These are phyloP conservation scores for Sarocladium oryzae DNA, from an alignment of 2,329 filamentous ascomycete species.

Conservation along the genomic window DNA sequence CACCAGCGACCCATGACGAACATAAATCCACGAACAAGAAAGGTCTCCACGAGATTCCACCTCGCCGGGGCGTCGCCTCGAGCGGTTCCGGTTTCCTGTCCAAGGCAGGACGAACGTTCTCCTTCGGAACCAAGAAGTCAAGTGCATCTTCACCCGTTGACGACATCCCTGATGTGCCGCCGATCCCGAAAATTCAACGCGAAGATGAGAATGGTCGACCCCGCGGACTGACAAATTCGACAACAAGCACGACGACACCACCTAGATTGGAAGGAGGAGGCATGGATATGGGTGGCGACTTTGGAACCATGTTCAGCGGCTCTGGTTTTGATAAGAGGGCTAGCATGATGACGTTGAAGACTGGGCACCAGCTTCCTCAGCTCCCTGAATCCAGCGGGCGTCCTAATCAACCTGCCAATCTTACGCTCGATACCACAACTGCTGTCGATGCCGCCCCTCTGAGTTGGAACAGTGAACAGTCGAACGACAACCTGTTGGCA, in stretches of 20 bases:
- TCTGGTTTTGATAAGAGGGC: slow-evolving; percentile 44
- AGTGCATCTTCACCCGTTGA: slow-evolving; percentile 23
- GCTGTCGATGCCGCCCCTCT: slow-evolving; percentile 39
- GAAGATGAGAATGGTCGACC: slow-evolving; percentile 29
- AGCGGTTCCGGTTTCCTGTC: slow-evolving; percentile 47
- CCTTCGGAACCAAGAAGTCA: slow-evolving; percentile 49
- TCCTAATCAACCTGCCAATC: slow-evolving; percentile 34
- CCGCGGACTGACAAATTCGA: slow-evolving; percentile 48
- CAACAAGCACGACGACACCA: slow-evolving; percentile 46
- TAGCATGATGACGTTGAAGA: slow-evolving; percentile 42
- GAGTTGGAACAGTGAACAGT: slow-evolving; percentile 44
- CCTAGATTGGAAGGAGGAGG: slow-evolving; percentile 37
- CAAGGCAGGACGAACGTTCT: slow-evolving; percentile 52
- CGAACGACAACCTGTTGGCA: slow-evolving; percentile 39
- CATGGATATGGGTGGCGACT: slow-evolving; percentile 51
- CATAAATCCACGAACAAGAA: slow-evolving; percentile 29
- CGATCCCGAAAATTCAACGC: slow-evolving; percentile 29
- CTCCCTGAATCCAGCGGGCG: slow-evolving; percentile 40
- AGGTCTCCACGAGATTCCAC: slow-evolving; percentile 27
- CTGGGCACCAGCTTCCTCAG: slow-evolving; percentile 22
- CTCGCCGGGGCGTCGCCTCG: slow-evolving; percentile 18
- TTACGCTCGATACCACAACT: slow-evolving; percentile 38
- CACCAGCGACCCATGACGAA: slow-evolving; percentile 20
- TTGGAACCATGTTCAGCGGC: slow-evolving; percentile 48
- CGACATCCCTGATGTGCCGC: slow-evolving; percentile 28